Base-by-base conservation (phyloP, 2,329 filamentous ascomycete species). In the Penicillium sclerotigenum region DNA sequence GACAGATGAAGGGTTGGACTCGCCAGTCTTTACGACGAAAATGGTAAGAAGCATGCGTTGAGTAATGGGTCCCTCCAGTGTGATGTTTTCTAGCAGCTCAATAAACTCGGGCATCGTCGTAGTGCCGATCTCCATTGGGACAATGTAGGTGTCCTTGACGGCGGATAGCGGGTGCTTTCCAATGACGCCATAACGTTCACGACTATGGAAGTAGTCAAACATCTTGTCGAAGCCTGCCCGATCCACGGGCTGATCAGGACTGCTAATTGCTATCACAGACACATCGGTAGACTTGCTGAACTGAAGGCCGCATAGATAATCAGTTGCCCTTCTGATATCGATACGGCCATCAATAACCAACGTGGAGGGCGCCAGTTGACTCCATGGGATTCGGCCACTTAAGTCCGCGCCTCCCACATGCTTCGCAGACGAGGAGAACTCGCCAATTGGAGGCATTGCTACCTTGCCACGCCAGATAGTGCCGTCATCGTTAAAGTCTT, bases 141-240 rank as follows among this genome's bases (percentile, higher is more conserved):
- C 87, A 31, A 97, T 83, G 71, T 97, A 97, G 1, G 92, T 90
- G 69, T 97, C 93, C 57, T 91, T 87, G 47, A 97, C 88, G 58
- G 91, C 87, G 20, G 85, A 83, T 29, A 86, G 76, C 1, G 83
- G 83, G 71, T 89, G 88, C 68, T 93, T 89, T 14, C 87, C 87
- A 7, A 97, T 82, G 1, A 97, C 93, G 20, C 91, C 93, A 71
- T 96, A 99, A 33, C 91, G 83, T 61, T 89, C 84, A 68, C 93
- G 90, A 48, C 81, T 82, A 40, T 86, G 80, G 70, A 99, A 97
- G 75, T 99, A 97, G 50, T 91, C 83, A 66, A 92, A 90, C n/a
- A 97, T 80, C 18, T 83, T 82, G 60, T 88, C 81, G 68, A 96
- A 96, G 24, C 85, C 82, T 7, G 80, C 74, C 29, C 80, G 79